phyloP scores from a whole-genome alignment of 75 land plant genomes.

The Ceratopteris richardii region DNA sequence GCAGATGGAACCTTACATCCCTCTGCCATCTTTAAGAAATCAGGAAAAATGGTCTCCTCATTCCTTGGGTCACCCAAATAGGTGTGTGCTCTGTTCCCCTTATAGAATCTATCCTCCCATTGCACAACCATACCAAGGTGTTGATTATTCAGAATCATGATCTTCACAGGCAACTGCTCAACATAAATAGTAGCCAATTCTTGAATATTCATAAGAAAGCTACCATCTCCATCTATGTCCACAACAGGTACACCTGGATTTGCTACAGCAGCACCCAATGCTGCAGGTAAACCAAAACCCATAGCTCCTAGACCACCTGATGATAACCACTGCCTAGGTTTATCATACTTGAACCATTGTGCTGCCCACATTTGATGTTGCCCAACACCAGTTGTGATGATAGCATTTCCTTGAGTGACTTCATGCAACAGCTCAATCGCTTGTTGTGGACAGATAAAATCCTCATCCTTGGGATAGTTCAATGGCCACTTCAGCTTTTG shows the following conservation, averaged over 20 bases:
- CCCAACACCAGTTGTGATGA: too few species aligned
- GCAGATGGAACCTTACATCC: conserved; percentile 74
- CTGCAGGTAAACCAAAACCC: conserved; percentile 93
- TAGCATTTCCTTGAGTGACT: too few species aligned
- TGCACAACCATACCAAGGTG: conserved; percentile 92
- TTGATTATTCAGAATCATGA: conserved; percentile 86
- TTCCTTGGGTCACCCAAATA: conserved; percentile 69
- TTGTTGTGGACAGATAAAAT: conserved; percentile 79
- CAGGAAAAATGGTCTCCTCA: conserved; percentile 65
- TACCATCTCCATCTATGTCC: conserved; percentile 92
- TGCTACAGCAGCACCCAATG: conserved; percentile 83
- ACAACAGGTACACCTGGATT: conserved; percentile 57
- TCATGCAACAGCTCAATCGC: conserved; percentile 78
- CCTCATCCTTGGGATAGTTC: conserved; percentile 52
- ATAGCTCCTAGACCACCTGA: conserved; percentile 87
- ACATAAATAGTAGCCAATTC: conserved; percentile 69
- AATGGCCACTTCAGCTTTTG: conserved; percentile 61
- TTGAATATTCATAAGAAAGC: conserved; percentile 87
- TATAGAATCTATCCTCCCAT: conserved; percentile 88
- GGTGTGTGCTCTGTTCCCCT: conserved; percentile 74
- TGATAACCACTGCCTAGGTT: conserved; percentile 74
- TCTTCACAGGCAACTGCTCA: conserved; percentile 79
- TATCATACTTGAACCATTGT: too few species aligned
- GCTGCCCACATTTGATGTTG: too few species aligned
- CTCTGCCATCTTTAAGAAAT: conserved; percentile 68